phyloP scores from a whole-genome alignment of 2,329 filamentous ascomycete species.

The Paecilomyces sp. region DNA sequence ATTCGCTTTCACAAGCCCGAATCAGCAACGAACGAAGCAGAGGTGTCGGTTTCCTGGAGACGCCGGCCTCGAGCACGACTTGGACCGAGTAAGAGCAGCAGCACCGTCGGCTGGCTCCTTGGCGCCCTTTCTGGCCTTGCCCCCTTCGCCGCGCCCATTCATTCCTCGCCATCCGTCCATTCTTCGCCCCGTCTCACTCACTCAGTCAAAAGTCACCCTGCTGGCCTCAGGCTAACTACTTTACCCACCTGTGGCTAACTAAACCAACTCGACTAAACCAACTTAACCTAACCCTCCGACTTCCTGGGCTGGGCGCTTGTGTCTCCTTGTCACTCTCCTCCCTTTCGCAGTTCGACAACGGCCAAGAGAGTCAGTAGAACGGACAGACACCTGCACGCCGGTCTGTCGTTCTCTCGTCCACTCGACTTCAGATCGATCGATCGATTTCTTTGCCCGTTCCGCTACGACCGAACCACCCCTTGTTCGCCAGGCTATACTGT shows the following conservation, averaged over 20 bases:
- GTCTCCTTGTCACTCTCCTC: neutral
- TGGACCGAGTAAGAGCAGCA: too few species aligned
- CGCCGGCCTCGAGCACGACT: neutral
- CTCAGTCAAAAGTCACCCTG: neutral
- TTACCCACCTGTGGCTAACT: conserved; percentile 1
- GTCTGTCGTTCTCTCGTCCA: neutral
- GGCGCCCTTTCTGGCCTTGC: neutral
- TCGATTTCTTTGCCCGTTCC: neutral
- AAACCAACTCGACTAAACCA: neutral
- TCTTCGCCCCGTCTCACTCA: conserved; percentile 1
- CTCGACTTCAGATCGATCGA: neutral
- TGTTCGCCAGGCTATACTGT: conserved; percentile 20
- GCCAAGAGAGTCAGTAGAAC: neutral
- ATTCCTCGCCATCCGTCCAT: neutral
- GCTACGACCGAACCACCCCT: conserved; percentile 1
- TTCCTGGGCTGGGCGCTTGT: conserved; percentile 1
- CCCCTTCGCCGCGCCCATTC: neutral
- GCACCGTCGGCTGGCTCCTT: neutral
- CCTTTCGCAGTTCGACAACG: neutral
- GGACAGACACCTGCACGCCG: neutral
- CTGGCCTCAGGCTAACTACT: conserved; percentile 5
- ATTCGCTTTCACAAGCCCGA: neutral
- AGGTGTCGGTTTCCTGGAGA: neutral
- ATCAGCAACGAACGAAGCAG: neutral
- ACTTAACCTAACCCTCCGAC: neutral